Conservation (phyloP, 768 basidiomycete genomes). For the Leccinellum rugosiceps region DNA sequence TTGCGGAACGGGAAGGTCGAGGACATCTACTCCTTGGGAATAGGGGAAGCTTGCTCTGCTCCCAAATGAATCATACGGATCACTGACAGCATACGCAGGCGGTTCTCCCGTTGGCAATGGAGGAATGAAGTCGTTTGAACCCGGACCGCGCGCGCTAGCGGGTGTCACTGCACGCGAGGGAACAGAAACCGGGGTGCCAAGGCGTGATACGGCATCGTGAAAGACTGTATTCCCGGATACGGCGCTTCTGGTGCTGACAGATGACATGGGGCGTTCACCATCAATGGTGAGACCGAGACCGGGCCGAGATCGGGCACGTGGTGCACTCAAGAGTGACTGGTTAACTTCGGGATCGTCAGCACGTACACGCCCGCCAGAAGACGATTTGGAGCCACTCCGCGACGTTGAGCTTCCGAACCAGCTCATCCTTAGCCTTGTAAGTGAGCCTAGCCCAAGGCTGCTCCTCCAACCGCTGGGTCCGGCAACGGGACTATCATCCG, state of each 20-base stretch:
- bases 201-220: constrained; percentile 55
- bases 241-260: constrained; percentile 52
- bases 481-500: constrained; percentile 18
- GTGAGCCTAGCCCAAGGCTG: constrained; percentile 45
- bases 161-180: constrained; percentile 50
- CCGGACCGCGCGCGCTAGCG: constrained; percentile 26
- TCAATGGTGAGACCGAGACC: constrained; percentile 38
- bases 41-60: constrained; percentile 24
- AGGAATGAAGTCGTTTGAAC: constrained; percentile 5
- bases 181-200: constrained; percentile 39
- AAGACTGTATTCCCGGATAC: constrained; percentile 56
- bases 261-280: constrained; percentile 54
- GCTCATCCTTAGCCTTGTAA: constrained; percentile 50
- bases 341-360: constrained; percentile 49
- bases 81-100: constrained; percentile 29
- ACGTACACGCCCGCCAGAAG: constrained; percentile 17
- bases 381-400: constrained; percentile 29
- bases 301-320: constrained; percentile 24
- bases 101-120: constrained; percentile 26
- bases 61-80: constrained; percentile 29
- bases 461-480: constrained; percentile 33
- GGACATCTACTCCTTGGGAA: constrained; percentile 40
- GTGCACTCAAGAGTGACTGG: constrained; percentile 34
- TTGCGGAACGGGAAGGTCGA: constrained; percentile 57
- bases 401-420: constrained; percentile 50